Evolutionary conservation across 2,329 filamentous ascomycete genomes (phyloP).

Genomic region (Penicillium sclerotigenum): DNA sequence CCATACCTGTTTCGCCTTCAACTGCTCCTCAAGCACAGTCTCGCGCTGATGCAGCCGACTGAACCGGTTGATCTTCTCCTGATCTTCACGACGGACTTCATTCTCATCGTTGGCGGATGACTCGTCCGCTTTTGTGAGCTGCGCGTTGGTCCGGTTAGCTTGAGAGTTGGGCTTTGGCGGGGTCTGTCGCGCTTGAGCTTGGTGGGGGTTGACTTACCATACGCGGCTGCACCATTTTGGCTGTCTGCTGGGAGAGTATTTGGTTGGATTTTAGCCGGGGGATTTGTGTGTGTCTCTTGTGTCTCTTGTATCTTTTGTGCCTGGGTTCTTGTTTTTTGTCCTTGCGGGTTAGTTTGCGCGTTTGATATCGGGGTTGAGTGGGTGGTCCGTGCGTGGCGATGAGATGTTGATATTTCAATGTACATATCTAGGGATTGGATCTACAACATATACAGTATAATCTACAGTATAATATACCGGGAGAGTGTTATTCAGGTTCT

Average conservation of each 20-base stretch:
- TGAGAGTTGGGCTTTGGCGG: background rate
- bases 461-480: background rate
- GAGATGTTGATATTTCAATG: background rate
- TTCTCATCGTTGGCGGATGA: constrained; percentile 72
- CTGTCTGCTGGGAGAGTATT: background rate
- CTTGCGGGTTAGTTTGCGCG: constrained; percentile 7
- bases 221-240: constrained; percentile 55
- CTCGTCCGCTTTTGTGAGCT: constrained; percentile 96
- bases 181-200: background rate
- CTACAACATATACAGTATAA: no score
- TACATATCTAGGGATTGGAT: no score
- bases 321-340: background rate
- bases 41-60: constrained; percentile 90
- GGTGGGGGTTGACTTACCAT: constrained; percentile 49
- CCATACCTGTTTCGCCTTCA: constrained; percentile 68
- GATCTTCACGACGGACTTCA: constrained; percentile 92
- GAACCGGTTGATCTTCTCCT: constrained; percentile 98
- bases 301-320: background rate
- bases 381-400: constrained; percentile 26
- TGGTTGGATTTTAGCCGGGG: background rate
- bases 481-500: no score
- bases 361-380: constrained; percentile 18
- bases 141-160: constrained; percentile 6
- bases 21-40: constrained; percentile 70
- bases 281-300: background rate